Percentiles rank a stretch among this genome's conserved stretches.
Evolutionary conservation across 495 filamentous ascomycete genomes (phyloP).

Genomic region (Ascobolus immersus): DNA sequence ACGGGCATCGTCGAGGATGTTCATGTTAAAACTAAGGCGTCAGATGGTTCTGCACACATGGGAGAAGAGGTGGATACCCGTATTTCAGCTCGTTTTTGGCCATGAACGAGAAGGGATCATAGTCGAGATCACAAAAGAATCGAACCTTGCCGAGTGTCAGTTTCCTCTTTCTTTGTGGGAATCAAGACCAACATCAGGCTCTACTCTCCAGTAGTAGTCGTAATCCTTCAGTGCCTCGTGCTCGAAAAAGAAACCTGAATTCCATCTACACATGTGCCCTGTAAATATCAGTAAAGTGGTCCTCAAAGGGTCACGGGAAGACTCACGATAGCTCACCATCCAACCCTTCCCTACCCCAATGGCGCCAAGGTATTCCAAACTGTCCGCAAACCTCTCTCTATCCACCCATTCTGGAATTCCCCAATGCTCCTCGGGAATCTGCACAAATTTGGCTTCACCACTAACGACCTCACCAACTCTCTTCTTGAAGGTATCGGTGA

Average conservation of each 20-base stretch:
- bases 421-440: conserved; percentile 93
- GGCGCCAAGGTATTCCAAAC: conserved; percentile 25
- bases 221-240: conserved; percentile 61
- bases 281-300: not conserved
- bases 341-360: conserved; percentile 30
- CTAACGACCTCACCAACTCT: conserved; percentile 21
- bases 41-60: too few species aligned
- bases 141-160: conserved; percentile 4
- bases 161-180: not conserved
- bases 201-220: conserved; percentile 96
- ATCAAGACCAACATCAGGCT: conserved; percentile 62
- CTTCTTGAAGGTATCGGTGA: conserved; percentile 75
- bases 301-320: not conserved
- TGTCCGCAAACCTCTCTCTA: conserved; percentile 28
- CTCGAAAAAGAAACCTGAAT: conserved; percentile 91
- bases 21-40: conserved; percentile 30
- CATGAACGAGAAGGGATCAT: conserved; percentile 98
- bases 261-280: conserved; percentile 95
- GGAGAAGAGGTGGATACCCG: too few species aligned
- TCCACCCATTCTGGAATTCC: conserved; percentile 60
- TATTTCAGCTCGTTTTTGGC: conserved; percentile 93
- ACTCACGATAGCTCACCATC: conserved; percentile 26
- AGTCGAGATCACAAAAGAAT: conserved; percentile 98
- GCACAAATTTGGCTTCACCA: conserved; percentile 17
- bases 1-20: conserved; percentile 26